Conservation (phyloP, 2,329 filamentous ascomycete genomes). For the Metarhizium album region DNA sequence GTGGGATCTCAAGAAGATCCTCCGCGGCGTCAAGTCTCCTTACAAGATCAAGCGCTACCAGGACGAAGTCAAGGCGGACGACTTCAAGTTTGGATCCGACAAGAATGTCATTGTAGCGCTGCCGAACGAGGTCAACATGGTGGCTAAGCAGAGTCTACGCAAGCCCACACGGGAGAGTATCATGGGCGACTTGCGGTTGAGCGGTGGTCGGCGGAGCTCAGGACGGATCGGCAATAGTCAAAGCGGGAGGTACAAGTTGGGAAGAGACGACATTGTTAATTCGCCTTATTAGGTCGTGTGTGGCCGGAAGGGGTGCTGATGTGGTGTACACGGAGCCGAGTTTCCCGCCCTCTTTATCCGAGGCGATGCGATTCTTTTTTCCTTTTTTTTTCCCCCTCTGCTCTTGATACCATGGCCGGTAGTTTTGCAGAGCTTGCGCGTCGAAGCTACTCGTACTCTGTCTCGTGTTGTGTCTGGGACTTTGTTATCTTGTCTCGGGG, state of each 20-base stretch:
- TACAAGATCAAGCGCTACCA: conserved; percentile 96
- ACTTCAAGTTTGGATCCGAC: conserved; percentile 94
- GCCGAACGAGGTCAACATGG: conserved; percentile 97
- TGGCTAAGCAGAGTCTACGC: conserved; percentile 74
- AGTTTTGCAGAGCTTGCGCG: background rate
- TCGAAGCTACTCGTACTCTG: background rate
- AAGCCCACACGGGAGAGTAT: conserved; percentile 91
- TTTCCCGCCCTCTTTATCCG: background rate
- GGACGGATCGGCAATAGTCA: conserved; percentile 41
- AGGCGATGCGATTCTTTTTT: background rate
- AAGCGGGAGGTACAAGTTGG: conserved; percentile 60
- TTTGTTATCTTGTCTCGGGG: background rate
- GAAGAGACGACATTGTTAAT: conserved; percentile 76
- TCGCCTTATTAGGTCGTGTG: conserved; percentile 41
- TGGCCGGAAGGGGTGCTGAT: background rate
- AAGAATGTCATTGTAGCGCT: conserved; percentile 97
- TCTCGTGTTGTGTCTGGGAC: background rate
- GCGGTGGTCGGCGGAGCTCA: conserved; percentile 37
- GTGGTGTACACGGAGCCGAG: background rate
- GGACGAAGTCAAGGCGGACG: conserved; percentile 94
- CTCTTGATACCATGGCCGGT: background rate
- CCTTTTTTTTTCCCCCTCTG: no score
- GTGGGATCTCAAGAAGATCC: conserved; percentile 87
- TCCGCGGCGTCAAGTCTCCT: conserved; percentile 70
- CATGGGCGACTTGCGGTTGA: conserved; percentile 44